Conservation (phyloP, 176 grass and related monocot genomes). For the Urochloa ruziziensis region DNA sequence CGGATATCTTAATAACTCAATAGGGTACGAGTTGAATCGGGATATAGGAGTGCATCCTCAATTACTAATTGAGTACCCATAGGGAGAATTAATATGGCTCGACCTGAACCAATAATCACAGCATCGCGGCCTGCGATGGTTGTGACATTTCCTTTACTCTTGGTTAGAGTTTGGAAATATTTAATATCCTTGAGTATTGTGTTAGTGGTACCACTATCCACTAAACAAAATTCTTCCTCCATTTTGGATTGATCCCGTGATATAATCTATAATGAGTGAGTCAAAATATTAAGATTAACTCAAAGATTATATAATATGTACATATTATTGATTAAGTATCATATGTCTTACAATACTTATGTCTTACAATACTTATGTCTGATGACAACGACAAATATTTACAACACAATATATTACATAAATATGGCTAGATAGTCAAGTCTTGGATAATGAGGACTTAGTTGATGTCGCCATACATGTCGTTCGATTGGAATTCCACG, state of each 20-base stretch:
- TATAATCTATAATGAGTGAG: background rate
- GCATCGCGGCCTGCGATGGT: background rate
- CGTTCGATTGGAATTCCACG: too few species aligned
- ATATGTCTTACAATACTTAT: background rate
- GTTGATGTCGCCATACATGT: too few species aligned
- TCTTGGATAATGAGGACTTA: too few species aligned
- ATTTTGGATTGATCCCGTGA: background rate
- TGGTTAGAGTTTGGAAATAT: background rate
- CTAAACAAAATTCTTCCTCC: background rate
- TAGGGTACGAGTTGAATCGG: background rate
- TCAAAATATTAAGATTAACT: background rate
- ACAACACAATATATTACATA: background rate
- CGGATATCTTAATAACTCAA: background rate
- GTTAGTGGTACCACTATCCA: background rate
- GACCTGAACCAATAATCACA: background rate
- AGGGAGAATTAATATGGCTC: background rate
- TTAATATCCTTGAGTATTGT: background rate
- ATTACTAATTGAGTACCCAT: background rate
- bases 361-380: too few species aligned
- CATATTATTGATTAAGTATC: background rate
- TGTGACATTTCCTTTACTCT: too few species aligned
- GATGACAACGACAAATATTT: background rate
- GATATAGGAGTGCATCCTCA: background rate
- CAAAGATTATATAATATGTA: background rate
- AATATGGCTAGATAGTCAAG: background rate